A percentile compares a stretch with the other conserved stretches of the same genome.
These are phyloP conservation scores for Talaromyces sp. DNA, from an alignment of 2,329 filamentous ascomycete genomes.

Conservation along the genomic window DNA sequence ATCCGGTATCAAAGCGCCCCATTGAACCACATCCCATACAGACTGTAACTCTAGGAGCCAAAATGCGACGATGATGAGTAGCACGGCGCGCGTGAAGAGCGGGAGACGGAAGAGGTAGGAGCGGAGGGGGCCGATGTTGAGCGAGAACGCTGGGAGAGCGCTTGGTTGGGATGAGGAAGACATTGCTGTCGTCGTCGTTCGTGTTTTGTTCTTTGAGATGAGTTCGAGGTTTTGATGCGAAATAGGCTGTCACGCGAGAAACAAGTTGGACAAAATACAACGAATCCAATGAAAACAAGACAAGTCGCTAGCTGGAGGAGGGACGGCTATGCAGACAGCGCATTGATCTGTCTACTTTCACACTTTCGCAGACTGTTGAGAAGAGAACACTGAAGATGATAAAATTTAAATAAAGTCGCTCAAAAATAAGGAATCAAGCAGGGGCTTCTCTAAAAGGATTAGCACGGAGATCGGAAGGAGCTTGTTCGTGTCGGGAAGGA, in stretches of 20 bases:
- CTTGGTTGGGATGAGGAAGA: conserved; percentile 29
- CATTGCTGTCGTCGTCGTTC: conserved; percentile 1
- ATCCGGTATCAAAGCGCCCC: conserved; percentile 75
- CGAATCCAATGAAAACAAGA: conserved; percentile 3
- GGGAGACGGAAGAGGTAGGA: conserved; percentile 84
- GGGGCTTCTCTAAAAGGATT: neutral
- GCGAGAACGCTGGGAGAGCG: conserved; percentile 53
- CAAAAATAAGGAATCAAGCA: neutral
- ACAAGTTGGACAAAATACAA: neutral
- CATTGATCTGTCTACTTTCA: neutral
- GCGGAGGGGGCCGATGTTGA: conserved; percentile 71
- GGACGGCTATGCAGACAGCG: neutral
- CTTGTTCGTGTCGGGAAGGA: neutral
- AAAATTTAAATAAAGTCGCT: neutral
- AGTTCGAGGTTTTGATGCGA: neutral
- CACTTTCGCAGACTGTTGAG: neutral
- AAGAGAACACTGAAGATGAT: neutral
- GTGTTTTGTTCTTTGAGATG: neutral
- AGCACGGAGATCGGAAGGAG: neutral
- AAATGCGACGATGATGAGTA: conserved; percentile 63
- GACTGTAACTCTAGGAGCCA: conserved; percentile 69
- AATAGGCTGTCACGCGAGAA: neutral
- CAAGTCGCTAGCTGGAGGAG: neutral
- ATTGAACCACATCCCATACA: conserved; percentile 69
- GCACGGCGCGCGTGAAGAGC: conserved; percentile 72